Percentiles rank a stretch among this genome's conserved stretches.
Evolutionary conservation across 2,329 filamentous ascomycete genomes (phyloP).

Genomic region (Diplocarpon rosae): DNA sequence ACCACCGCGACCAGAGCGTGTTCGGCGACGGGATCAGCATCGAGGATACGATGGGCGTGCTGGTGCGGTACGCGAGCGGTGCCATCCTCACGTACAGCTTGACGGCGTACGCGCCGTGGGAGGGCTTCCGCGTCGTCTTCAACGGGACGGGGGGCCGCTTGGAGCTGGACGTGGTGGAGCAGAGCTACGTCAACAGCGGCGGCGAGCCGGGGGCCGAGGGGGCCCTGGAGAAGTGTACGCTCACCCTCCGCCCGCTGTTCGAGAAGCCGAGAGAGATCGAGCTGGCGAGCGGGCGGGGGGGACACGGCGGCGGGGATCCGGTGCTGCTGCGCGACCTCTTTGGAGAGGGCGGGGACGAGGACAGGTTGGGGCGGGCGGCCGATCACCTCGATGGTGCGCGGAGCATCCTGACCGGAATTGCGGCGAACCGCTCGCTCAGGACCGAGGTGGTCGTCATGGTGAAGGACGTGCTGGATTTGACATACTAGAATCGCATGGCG

Average conservation of each 20-base stretch:
- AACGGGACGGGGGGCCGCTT: conserved; percentile 47
- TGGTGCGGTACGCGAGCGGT: conserved; percentile 45
- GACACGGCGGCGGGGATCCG: conserved; percentile 49
- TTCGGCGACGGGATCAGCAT: conserved; percentile 54
- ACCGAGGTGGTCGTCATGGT: conserved; percentile 46
- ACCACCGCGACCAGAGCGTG: conserved; percentile 50
- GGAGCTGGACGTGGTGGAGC: conserved; percentile 52
- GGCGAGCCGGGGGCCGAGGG: conserved; percentile 46
- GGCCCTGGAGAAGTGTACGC: conserved; percentile 37
- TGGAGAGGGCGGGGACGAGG: conserved; percentile 36
- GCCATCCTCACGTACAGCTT: conserved; percentile 48
- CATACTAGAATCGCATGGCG: background rate
- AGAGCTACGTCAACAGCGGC: conserved; percentile 49
- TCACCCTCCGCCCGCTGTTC: conserved; percentile 42
- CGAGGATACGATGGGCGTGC: conserved; percentile 51
- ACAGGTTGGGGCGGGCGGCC: conserved; percentile 43
- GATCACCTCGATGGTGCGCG: conserved; percentile 47
- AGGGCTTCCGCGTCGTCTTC: conserved; percentile 46
- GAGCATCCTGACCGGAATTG: conserved; percentile 49
- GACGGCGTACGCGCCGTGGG: conserved; percentile 52
- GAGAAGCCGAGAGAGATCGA: conserved; percentile 45
- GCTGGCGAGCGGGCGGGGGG: conserved; percentile 40
- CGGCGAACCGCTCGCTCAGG: conserved; percentile 45
- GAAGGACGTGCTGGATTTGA: conserved; percentile 28
- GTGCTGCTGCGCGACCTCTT: conserved; percentile 47